Conservation (phyloP, 176 grass and related monocot species). For the Chrysopogon serrulatus region DNA sequence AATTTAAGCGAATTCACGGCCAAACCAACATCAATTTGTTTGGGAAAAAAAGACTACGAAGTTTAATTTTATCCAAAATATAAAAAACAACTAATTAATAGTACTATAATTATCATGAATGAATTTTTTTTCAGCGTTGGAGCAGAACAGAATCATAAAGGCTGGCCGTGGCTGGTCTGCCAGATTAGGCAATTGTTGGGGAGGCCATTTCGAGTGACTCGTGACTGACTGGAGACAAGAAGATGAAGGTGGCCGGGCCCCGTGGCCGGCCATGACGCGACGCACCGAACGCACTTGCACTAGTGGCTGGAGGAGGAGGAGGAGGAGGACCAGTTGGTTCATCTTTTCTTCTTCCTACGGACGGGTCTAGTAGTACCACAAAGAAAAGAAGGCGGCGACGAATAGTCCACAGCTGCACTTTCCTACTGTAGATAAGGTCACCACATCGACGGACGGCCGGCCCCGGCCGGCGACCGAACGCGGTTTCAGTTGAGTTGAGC, state of each 20-base stretch:
- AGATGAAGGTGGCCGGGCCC: background rate
- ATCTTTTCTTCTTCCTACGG: background rate
- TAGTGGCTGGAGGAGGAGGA: too few species aligned
- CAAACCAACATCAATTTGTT: background rate
- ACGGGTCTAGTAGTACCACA: background rate
- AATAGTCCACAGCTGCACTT: slow-evolving; percentile 13
- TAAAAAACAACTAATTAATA: background rate
- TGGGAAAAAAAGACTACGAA: background rate
- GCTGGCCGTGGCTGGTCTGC: background rate
- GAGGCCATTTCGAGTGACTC: background rate
- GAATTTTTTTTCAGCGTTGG: background rate
- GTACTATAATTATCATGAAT: background rate
- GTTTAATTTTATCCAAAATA: background rate
- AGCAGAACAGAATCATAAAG: background rate
- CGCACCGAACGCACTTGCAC: background rate
- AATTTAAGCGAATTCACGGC: background rate
- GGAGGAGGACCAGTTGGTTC: background rate
- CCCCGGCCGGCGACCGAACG: background rate
- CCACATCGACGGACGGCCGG: background rate
- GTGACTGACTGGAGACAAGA: background rate
- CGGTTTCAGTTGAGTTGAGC: background rate
- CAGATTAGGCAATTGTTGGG: background rate
- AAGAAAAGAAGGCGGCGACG: background rate
- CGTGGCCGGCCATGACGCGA: background rate
- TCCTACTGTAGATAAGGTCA: background rate